Evolutionary conservation across 768 basidiomycete species (phyloP).

Genomic region (Antrodiella citrinella): DNA sequence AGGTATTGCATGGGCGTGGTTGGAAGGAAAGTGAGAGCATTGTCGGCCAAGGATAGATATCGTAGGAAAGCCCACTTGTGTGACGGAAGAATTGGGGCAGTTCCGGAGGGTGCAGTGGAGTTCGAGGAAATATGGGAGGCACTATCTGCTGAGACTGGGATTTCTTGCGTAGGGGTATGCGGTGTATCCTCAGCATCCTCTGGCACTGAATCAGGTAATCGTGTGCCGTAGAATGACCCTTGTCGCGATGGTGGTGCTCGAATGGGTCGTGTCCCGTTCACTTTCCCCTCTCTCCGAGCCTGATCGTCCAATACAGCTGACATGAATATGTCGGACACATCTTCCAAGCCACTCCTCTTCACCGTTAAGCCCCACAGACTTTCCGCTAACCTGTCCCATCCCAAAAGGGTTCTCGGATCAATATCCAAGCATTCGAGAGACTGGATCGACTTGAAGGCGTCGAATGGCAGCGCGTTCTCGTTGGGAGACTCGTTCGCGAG

Average conservation of each 20-base stretch:
- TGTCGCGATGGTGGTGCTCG: conserved; percentile 26
- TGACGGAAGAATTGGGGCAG: conserved; percentile 33
- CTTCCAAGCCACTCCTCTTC: conserved; percentile 73
- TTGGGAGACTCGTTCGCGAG: conserved; percentile 60
- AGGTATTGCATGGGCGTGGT: conserved; percentile 56
- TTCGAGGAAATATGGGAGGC: neutral
- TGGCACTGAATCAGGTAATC: conserved; percentile 48
- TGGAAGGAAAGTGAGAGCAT: conserved; percentile 76
- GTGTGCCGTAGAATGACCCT: conserved; percentile 40
- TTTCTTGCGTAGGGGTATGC: conserved; percentile 4
- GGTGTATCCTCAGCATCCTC: conserved; percentile 36
- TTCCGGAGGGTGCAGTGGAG: neutral
- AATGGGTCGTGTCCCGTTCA: conserved; percentile 32
- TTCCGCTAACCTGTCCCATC: conserved; percentile 75
- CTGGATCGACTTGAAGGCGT: conserved; percentile 80
- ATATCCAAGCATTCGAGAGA: conserved; percentile 69
- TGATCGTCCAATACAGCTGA: conserved; percentile 72
- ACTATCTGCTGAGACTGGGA: neutral
- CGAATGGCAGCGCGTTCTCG: conserved; percentile 71
- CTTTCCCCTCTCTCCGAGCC: conserved; percentile 50
- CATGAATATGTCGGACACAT: conserved; percentile 70
- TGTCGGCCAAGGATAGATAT: conserved; percentile 72
- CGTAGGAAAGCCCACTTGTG: conserved; percentile 71
- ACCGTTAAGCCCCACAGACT: conserved; percentile 68
- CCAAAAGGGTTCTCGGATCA: conserved; percentile 74